phyloP scores from a whole-genome alignment of 73 alveolate species.

The Tetrahymena thermophila region DNA sequence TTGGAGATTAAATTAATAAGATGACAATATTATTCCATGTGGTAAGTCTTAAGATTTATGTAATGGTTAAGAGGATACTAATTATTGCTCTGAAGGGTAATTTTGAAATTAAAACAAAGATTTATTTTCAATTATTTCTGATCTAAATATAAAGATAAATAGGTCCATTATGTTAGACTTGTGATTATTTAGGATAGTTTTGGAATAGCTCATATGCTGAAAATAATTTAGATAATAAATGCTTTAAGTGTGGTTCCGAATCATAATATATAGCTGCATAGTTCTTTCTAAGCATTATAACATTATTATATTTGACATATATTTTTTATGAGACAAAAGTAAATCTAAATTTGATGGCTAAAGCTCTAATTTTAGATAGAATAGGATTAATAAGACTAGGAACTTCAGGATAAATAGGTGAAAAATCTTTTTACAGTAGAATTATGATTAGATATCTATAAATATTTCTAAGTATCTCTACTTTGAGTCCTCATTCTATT shows the following conservation, averaged over 20 bases:
- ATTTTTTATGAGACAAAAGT: neutral
- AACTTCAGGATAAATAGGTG: neutral
- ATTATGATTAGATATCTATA: neutral
- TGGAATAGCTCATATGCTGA: neutral
- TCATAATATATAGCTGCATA: neutral
- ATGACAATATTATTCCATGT: neutral
- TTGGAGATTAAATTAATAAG: neutral
- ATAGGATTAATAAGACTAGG: neutral
- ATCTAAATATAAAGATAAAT: neutral
- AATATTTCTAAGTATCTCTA: neutral
- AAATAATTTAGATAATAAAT: neutral
- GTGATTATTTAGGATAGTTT: neutral
- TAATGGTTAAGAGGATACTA: neutral
- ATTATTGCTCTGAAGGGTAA: neutral
- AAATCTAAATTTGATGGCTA: neutral
- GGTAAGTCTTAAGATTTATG: neutral
- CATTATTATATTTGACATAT: neutral
- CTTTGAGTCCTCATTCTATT: neutral
- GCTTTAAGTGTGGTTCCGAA: neutral
- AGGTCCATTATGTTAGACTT: neutral
- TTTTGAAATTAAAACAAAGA: neutral
- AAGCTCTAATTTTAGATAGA: neutral
- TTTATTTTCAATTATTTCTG: neutral
- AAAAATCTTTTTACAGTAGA: neutral
- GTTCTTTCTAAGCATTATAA: neutral